Base-by-base conservation (phyloP, 352 stramenopile genomes). In the Globisporangium sylvaticum region DNA sequence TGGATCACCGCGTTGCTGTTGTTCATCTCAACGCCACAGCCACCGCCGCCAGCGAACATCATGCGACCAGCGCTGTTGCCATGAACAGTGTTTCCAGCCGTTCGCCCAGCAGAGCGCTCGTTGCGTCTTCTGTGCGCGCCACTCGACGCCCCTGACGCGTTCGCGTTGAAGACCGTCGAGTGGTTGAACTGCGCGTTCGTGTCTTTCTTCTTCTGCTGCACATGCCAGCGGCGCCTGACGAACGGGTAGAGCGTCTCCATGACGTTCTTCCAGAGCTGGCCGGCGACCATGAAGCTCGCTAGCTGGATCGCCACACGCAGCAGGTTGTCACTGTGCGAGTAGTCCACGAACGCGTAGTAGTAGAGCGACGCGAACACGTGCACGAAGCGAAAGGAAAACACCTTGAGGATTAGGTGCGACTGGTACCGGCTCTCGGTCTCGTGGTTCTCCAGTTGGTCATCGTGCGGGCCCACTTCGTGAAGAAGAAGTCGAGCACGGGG, bases 371-470 rank as follows among this genome's bases (percentile, higher is more conserved):
- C 91, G 73, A 98, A 98, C 56, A 98, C 96, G 76, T 98, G 97
- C 9, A 98, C 90, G 66, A 98, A 99, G 55, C 95, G 90, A 74
- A 99, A 99, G 6, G 96, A 91, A 72, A 99, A 98, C 1, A 98
- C 97, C 80, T 99, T 99, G 72, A 98, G 94, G 69, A 99, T 99
- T 62, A 99, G 81, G 31, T 94, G 83, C 70, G 92, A 97, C 58
- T 92, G 81, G 70, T 96, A 91, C 25, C 67, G 75, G 29, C 79
- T 89, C 70, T 94, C 83, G 24, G 91, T 98, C 61, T 74, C 70
- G 78, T 98, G 93, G 74, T 97, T 97, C 75, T 98, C 79, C 90
- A 98, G 68, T 98, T 87, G 67, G 97, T 99, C 34, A 99, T 77
- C 18, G 72, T 77, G 9, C 80, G 78, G 3, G 97, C 97, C 54